Evolutionary conservation across 495 filamentous ascomycete genomes (phyloP), one percentile per base, ranked within the genome.

Genomic region (Ascodesmis nigricans): DNA sequence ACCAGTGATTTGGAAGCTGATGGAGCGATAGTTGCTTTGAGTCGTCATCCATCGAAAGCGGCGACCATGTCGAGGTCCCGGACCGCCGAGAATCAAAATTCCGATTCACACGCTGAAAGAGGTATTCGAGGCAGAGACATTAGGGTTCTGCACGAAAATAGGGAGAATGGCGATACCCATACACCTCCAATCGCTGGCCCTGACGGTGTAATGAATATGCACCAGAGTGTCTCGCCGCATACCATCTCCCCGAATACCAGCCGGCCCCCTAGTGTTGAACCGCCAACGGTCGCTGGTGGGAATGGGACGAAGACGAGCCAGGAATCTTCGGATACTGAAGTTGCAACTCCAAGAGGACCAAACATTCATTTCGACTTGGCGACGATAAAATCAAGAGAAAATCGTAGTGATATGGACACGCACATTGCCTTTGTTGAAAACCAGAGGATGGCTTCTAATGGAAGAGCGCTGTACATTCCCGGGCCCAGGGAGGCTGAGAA

Each of bases 91-190:
- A 52, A 56, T 5, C 25, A 44, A 6, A 58, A 69, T 25, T 34
- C 56, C 17, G 54, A 53, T 25, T n/a, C n/a, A n/a, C 40, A 48
- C 15, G 61, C 63, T 24, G 68, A 73, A 41, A 41, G 42, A 4
- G 73, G 73, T 1, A 63, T 80, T 14, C 47, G 58, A 9, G 61
- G 60, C 33, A 59, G 70, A 3, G 53, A 60, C 15, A 78, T 79
- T 34, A 57, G 60, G 18, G 70, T 78, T 5, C 43, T 78, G 33
- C 64, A 64, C 22, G 52, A 58, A 23, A 46, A 37, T 30, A n/a
- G n/a, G 21, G 21, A 5, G 42, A 40, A 33, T 37, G 38, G 9
- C 33, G 30, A 10, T 29, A 13, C 3, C 42, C 43, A 9, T 32
- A n/a, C 5, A 37, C 28, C 1, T 22, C n/a, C 18, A 42, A 36